Evolutionary conservation across 805 yeast genomes (phyloP).

Genomic region (Candida ficus): DNA sequence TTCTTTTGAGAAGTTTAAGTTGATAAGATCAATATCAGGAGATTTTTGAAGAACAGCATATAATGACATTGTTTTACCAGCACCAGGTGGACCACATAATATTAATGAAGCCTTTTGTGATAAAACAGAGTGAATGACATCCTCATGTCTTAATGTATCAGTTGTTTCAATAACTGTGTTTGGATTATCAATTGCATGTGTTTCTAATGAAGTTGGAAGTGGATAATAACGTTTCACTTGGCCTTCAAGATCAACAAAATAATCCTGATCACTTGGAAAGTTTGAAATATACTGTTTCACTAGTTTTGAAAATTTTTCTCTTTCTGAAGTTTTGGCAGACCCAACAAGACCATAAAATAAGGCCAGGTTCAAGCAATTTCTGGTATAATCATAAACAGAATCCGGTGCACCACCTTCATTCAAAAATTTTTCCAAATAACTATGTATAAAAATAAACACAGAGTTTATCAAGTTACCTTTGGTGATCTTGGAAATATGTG

Average conservation of each 20-base stretch:
- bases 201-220: constrained; percentile 32
- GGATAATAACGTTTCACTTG: constrained; percentile 46
- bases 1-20: constrained; percentile 80
- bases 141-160: constrained; percentile 70
- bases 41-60: constrained; percentile 60
- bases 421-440: constrained; percentile 2
- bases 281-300: constrained; percentile 11
- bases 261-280: constrained; percentile 23
- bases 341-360: constrained; percentile 3
- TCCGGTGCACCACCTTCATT: not conserved
- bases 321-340: constrained; percentile 30
- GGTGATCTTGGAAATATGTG: constrained; percentile 1
- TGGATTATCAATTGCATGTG: constrained; percentile 45
- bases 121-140: constrained; percentile 50
- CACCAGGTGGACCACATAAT: constrained; percentile 95
- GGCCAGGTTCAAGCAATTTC: not conserved
- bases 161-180: constrained; percentile 70
- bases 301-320: constrained; percentile 17
- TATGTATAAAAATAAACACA: not conserved
- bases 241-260: constrained; percentile 40
- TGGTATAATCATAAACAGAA: constrained; percentile 1
- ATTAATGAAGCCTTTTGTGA: constrained; percentile 55
- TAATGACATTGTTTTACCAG: constrained; percentile 93
- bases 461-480: constrained; percentile 2
- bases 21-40: constrained; percentile 51